Evolutionary conservation across 2,329 filamentous ascomycete genomes (phyloP).

Genomic region (Zelopaecilomyces penicillatus): DNA sequence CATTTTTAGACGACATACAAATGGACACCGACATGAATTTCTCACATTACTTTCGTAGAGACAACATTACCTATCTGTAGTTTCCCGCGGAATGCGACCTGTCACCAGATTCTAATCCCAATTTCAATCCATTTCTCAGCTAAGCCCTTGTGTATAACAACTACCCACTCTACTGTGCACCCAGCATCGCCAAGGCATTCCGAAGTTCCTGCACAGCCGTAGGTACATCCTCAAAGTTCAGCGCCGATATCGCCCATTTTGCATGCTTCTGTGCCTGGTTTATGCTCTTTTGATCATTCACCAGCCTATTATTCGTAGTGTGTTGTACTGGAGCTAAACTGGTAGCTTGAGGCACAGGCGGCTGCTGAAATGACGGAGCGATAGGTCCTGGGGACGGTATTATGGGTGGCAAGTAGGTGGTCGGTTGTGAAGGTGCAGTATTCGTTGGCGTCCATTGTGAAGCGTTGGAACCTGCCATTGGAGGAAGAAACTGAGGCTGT

Average conservation of each 20-base stretch:
- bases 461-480: constrained; percentile 14
- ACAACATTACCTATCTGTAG: no score
- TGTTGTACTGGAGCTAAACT: constrained; percentile 6
- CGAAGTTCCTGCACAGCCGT: constrained; percentile 82
- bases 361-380: neutral
- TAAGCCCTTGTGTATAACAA: no score
- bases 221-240: constrained; percentile 91
- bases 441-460: constrained; percentile 8
- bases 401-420: constrained; percentile 11
- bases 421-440: neutral
- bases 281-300: constrained; percentile 48
- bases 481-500: constrained; percentile 5
- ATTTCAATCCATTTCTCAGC: no score
- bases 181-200: constrained; percentile 63
- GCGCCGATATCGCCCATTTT: constrained; percentile 89
- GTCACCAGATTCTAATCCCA: no score
- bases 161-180: constrained; percentile 35
- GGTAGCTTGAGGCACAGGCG: constrained; percentile 10
- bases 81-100: no score
- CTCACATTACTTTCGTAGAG: no score
- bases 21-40: no score
- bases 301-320: constrained; percentile 1
- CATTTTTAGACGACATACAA: no score
- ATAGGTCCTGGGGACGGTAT: constrained; percentile 8
- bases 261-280: constrained; percentile 86